Percentiles rank a stretch among this genome's conserved stretches.
phyloP scores from a whole-genome alignment of 805 yeast species.

The Nakazawaea wyomingensis region DNA sequence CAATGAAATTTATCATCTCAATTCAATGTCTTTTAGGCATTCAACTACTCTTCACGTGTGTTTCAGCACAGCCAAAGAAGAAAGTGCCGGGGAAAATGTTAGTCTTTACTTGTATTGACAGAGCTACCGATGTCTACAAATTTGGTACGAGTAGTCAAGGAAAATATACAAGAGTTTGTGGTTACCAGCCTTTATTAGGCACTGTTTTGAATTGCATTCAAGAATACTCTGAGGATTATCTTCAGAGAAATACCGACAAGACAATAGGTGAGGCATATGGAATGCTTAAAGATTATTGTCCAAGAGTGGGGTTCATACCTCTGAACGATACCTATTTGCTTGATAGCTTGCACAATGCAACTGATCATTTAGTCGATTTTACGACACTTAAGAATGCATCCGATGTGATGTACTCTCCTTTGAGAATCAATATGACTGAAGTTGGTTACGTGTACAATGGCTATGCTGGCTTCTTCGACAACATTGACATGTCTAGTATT shows the following conservation, averaged over 20 bases:
- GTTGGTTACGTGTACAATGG: conserved; percentile 8
- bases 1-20: too few species aligned
- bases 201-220: neutral
- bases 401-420: conserved; percentile 16
- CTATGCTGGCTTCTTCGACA: conserved; percentile 17
- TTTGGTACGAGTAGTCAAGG: too few species aligned
- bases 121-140: too few species aligned
- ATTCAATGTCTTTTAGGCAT: too few species aligned
- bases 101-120: too few species aligned
- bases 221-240: neutral
- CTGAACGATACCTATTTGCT: neutral
- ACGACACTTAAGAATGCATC: conserved; percentile 1
- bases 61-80: too few species aligned
- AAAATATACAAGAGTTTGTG: too few species aligned
- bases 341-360: conserved; percentile 24
- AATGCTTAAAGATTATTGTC: neutral
- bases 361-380: conserved; percentile 17
- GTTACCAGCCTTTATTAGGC: conserved; percentile 3
- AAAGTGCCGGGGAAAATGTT: too few species aligned
- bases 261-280: neutral
- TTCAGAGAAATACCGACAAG: neutral
- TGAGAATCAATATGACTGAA: conserved; percentile 13
- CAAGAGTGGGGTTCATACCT: neutral
- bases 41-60: too few species aligned
- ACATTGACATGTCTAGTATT: conserved; percentile 24